Evolutionary conservation across 768 basidiomycete species (phyloP), one percentile per base, ranked within the genome.

Genomic region (Collybiopsis confluens): DNA sequence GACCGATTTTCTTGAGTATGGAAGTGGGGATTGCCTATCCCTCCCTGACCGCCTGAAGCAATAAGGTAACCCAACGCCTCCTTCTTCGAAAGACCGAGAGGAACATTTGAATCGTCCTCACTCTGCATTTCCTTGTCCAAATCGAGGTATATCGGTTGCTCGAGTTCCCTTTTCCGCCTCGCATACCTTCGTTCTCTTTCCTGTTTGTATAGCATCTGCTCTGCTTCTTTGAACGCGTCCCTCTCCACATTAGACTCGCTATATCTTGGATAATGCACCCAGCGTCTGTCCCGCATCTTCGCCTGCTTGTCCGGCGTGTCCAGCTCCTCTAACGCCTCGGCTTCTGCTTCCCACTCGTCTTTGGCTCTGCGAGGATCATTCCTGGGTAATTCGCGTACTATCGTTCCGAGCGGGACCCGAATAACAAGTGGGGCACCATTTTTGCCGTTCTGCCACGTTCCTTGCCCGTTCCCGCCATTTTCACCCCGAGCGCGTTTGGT

Each of bases 1-100:
- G 90, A 85, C 2, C 91, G 85, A 54, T 83, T 87, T 26, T 77
- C 69, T 2, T 80, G 63, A 4, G 84, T 75, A 54, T 83, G 70
- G 62, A 95, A 98, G 58, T 90, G 83, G 0, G 96, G 92, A 63
- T 98, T 98, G 2, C 96, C 96, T 9, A 88, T 62, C 0, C 96
- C 96, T 2, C 92, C 90, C 8, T 61, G 52, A 0, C 96, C 96
- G 2, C 96, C 96, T 6, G 77, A 61, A 0, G 89, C 85, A 42
- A 96, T 64, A 27, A 94, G 73, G 44, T 85, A 80, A 0, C 87
- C 88, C 2, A 81, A 59, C 11, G 74, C 68, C 50, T 81, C 78
- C 3, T 70, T 71, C 45, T 76, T 76, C 2, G 78, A 78, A 3
- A 73, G 71, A 4, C 88, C 88, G 1, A 90, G 76, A 0, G 89